These are phyloP conservation scores for Fusarium devonianum DNA, from an alignment of 2,329 filamentous ascomycete species.

Conservation along the genomic window DNA sequence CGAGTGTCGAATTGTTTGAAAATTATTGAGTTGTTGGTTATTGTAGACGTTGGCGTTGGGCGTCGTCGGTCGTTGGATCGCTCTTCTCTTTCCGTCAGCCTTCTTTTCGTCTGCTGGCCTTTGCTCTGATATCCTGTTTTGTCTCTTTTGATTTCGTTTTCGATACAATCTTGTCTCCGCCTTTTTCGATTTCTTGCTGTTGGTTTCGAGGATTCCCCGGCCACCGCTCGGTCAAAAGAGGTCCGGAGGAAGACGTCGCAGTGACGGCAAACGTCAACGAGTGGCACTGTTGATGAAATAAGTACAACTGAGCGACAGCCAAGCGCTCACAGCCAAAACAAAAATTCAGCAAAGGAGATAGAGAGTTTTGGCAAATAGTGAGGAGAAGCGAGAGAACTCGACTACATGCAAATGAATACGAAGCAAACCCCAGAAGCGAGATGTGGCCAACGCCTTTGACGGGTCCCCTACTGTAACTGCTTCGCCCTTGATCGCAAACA, in stretches of 20 bases:
- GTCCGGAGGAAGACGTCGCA: slow-evolving; percentile 9
- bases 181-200: slow-evolving; percentile 15
- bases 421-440: slow-evolving; percentile 37
- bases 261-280: neutral
- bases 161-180: slow-evolving; percentile 12
- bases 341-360: slow-evolving; percentile 17
- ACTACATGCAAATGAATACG: slow-evolving; percentile 29
- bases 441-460: slow-evolving; percentile 21
- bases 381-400: slow-evolving; percentile 25
- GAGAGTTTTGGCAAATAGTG: slow-evolving; percentile 13
- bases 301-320: too few species aligned
- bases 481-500: slow-evolving; percentile 15
- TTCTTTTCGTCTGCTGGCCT: slow-evolving; percentile 11
- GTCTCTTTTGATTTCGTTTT: slow-evolving; percentile 22
- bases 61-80: slow-evolving; percentile 15
- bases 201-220: slow-evolving; percentile 10
- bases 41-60: slow-evolving; percentile 7
- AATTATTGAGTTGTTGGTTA: slow-evolving; percentile 18
- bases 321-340: neutral
- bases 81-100: slow-evolving; percentile 17
- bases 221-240: slow-evolving; percentile 18
- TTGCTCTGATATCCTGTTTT: slow-evolving; percentile 12
- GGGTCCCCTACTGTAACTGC: slow-evolving; percentile 18
- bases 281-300: slow-evolving; percentile 4
- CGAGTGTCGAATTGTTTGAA: slow-evolving; percentile 19